These are phyloP conservation scores for Rhizodiscina lignyota DNA, from an alignment of 495 filamentous ascomycete genomes.

Conservation along the genomic window DNA sequence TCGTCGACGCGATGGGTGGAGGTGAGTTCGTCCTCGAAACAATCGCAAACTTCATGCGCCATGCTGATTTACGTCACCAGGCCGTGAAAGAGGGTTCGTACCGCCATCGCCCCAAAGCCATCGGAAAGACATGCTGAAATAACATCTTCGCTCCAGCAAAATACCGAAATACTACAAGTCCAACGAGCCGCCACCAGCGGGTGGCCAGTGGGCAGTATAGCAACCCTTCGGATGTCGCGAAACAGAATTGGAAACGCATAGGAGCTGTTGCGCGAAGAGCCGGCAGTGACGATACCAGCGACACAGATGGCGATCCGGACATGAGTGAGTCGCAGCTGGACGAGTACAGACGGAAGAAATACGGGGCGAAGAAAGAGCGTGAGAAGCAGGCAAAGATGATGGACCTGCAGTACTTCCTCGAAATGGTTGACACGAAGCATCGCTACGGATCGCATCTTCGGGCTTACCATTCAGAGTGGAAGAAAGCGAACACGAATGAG, in stretches of 20 bases:
- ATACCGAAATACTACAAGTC: not conserved
- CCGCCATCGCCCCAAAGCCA: not conserved
- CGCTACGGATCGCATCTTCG: constrained; percentile 72
- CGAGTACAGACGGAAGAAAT: constrained; percentile 15
- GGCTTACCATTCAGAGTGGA: constrained; percentile 77
- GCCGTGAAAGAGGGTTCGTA: constrained; percentile 21
- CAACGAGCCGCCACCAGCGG: not conserved
- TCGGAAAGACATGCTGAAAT: constrained; percentile 8
- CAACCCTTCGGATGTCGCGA: constrained; percentile 26
- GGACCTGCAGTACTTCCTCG: constrained; percentile 80
- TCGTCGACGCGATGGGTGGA: constrained; percentile 52
- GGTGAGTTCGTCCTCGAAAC: constrained; percentile 18
- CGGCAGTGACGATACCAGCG: constrained; percentile 35
- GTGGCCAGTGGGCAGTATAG: not conserved
- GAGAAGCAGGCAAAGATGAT: constrained; percentile 54
- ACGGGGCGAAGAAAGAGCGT: constrained; percentile 26
- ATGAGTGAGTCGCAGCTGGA: constrained; percentile 18
- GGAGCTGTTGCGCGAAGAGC: constrained; percentile 55
- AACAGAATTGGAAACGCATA: constrained; percentile 58
- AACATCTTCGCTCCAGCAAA: not conserved
- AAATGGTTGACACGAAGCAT: constrained; percentile 84
- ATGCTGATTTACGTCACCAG: constrained; percentile 5
- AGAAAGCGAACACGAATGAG: constrained; percentile 52
- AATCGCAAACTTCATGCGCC: not conserved
- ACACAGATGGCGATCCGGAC: constrained; percentile 18